Evolutionary conservation across 202 grass and related monocot species (phyloP).

Genomic region (Setaria viridis): DNA sequence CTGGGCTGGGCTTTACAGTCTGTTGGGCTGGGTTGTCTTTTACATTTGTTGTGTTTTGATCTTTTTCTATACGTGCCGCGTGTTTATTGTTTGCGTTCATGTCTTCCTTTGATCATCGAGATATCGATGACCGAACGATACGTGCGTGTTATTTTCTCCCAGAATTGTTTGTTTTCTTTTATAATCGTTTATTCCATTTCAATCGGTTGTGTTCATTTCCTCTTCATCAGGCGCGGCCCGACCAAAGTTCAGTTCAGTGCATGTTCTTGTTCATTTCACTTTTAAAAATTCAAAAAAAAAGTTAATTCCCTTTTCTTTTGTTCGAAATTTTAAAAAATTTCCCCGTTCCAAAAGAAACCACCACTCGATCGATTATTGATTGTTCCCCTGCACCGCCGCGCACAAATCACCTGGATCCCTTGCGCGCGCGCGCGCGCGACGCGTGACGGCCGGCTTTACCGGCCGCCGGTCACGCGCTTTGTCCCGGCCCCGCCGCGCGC

Average conservation of each 20-base stretch:
- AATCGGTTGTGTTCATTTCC: background rate
- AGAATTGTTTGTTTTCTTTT: background rate
- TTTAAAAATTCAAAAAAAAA: too few species aligned
- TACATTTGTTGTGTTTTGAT: background rate
- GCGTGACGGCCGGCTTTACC: slow-evolving; percentile 12
- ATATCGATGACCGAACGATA: too few species aligned
- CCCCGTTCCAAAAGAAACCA: background rate
- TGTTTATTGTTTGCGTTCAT: too few species aligned
- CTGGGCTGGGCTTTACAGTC: background rate
- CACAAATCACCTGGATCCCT: background rate
- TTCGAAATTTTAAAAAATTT: background rate
- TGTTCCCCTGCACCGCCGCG: background rate
- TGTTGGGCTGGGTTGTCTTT: background rate
- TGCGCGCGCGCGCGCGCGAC: background rate
- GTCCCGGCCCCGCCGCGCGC: background rate
- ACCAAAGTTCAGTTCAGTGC: background rate
- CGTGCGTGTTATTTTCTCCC: too few species aligned
- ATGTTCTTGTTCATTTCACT: background rate
- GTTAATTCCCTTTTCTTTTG: too few species aligned
- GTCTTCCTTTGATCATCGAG: too few species aligned
- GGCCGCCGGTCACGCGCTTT: slow-evolving; percentile 37
- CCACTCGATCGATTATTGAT: background rate
- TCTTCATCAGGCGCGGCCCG: background rate
- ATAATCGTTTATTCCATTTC: too few species aligned
- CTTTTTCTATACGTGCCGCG: too few species aligned